Evolutionary conservation across 1,284 basidiomycete genomes (phyloP).

Genomic region (Hemileia vastatrix): DNA sequence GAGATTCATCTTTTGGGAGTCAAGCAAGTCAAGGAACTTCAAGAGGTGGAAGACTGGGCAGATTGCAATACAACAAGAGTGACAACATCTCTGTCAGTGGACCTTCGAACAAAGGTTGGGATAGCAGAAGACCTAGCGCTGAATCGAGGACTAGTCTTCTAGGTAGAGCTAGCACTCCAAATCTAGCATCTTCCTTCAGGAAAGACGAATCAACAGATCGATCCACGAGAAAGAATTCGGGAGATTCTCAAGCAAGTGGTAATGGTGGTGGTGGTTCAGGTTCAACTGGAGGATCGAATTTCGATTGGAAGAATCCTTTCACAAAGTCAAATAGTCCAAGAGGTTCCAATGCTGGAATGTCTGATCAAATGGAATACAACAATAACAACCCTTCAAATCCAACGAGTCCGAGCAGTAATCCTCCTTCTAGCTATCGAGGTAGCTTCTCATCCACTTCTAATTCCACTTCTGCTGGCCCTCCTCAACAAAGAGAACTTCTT

Average conservation of each 20-base stretch:
- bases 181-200: not conserved
- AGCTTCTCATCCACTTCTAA: not conserved
- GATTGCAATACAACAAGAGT: conserved; percentile 30
- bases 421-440: not conserved
- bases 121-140: not conserved
- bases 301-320: not conserved
- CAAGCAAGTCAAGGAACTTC: not conserved
- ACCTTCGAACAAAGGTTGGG: not conserved
- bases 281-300: not conserved
- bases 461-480: not conserved
- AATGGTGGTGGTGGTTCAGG: not conserved
- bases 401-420: not conserved
- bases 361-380: not conserved
- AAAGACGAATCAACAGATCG: not conserved
- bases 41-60: conserved; percentile 26
- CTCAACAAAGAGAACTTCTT: not conserved
- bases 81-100: conserved; percentile 21
- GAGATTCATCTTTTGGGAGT: not conserved
- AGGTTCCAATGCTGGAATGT: not conserved
- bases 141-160: not conserved
- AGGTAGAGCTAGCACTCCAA: not conserved
- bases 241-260: conserved; percentile 23
- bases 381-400: not conserved
- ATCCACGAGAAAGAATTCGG: conserved; percentile 26
- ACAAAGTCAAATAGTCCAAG: not conserved